Evolutionary conservation across 192 early-diverging fungal genomes (phyloP), one percentile per base, ranked within the genome.

Genomic region (Entophlyctis helioformis): DNA sequence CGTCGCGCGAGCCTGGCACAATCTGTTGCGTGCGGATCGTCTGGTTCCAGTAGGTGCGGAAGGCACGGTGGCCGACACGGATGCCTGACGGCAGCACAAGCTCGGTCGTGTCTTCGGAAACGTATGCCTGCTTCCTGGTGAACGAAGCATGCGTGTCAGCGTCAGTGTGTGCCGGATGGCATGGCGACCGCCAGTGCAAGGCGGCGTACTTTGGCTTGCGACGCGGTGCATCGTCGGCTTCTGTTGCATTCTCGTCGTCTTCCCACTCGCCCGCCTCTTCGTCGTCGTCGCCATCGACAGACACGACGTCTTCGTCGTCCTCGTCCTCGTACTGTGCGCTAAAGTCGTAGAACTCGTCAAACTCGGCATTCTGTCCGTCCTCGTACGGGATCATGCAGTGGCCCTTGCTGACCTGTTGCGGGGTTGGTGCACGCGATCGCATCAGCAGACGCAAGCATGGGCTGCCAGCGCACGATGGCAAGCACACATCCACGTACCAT

Each of bases 361-460:
- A 63, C 59, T 96, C 95, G 50, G 85, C 68, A 44, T 98, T 93
- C 3, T 81, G 79, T 22, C 88, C 95, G 40, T 82, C 80, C 43
- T 95, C 91, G 57, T 96, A 95, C n/a, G 82, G 80, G 54, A 99
- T 87, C 71, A 87, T 95, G 58, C 85, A 87, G 62, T 97, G 96
- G 19, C 89, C 89, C 69, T 95, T 96, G 62, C 87, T 84, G 28
- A 72, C 52, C 16, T 18, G 1, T n/a, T n/a, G n/a, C n/a, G n/a
- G n/a, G n/a, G n/a, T n/a, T n/a, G n/a, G n/a, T n/a, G n/a, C n/a
- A n/a, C n/a, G n/a, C n/a, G n/a, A n/a, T n/a, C n/a, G n/a, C n/a
- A n/a, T n/a, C n/a, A n/a, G n/a, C n/a, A n/a, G n/a, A n/a, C n/a
- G n/a, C n/a, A n/a, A n/a, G n/a, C n/a, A n/a, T n/a, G n/a, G n/a